Conservation (phyloP, 2,329 filamentous ascomycete genomes). For the Drechslerella stenobrocha region DNA sequence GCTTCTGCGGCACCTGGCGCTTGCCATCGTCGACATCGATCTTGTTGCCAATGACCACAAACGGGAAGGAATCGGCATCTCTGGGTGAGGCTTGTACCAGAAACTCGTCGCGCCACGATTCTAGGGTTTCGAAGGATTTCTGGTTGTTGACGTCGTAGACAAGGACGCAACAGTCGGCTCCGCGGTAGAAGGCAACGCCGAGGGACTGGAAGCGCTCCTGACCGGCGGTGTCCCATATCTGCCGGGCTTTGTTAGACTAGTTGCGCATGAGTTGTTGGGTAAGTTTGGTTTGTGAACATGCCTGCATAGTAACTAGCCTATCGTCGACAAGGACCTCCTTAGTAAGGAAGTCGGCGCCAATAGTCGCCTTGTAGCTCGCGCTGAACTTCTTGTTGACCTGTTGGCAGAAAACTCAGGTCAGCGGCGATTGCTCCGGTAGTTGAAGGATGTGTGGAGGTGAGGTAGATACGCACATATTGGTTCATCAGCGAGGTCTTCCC, state of each 20-base stretch:
- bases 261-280: neutral
- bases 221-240: constrained; percentile 98
- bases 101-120: constrained; percentile 98
- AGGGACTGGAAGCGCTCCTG: constrained; percentile 97
- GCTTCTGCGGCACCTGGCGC: constrained; percentile 88
- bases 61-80: constrained; percentile 96
- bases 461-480: constrained; percentile 82
- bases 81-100: constrained; percentile 94
- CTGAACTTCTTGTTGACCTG: constrained; percentile 99
- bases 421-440: neutral
- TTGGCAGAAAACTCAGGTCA: constrained; percentile 45
- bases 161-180: constrained; percentile 95
- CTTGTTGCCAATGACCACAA: constrained; percentile 98
- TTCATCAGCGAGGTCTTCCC: constrained; percentile 99
- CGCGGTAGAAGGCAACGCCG: constrained; percentile 95
- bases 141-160: constrained; percentile 99
- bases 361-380: constrained; percentile 98
- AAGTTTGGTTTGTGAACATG: constrained; percentile 56
- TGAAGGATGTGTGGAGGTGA: constrained; percentile 14
- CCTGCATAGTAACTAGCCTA: constrained; percentile 97
- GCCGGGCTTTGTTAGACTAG: constrained; percentile 46
- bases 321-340: constrained; percentile 98
- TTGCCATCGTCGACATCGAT: constrained; percentile 98
- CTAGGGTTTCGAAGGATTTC: constrained; percentile 97
- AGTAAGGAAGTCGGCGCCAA: constrained; percentile 96